A percentile compares a stretch with the other conserved stretches of the same genome.
Conservation (phyloP, 2,329 filamentous ascomycete species). For the Blastomyces parvus region DNA sequence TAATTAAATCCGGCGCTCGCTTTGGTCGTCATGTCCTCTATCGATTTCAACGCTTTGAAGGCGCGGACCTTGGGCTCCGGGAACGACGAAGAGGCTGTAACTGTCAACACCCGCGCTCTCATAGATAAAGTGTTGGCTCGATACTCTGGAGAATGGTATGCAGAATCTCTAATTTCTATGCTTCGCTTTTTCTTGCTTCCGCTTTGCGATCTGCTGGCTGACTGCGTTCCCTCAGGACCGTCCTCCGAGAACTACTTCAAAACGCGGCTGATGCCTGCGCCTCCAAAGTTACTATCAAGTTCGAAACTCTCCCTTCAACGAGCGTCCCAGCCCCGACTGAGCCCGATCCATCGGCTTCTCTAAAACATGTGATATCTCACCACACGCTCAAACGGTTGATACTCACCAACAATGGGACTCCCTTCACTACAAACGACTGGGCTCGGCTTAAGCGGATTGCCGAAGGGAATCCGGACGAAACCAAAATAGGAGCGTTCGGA, state of each 20-base stretch:
- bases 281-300: constrained; percentile 77
- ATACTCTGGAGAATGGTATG: constrained; percentile 93
- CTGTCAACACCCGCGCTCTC: constrained; percentile 88
- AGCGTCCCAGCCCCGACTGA: constrained; percentile 59
- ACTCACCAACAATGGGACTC: constrained; percentile 82
- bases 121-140: constrained; percentile 96
- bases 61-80: constrained; percentile 78
- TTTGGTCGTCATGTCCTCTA: constrained; percentile 21
- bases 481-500: constrained; percentile 96
- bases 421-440: constrained; percentile 89
- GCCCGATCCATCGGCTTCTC: constrained; percentile 56
- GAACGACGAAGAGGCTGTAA: constrained; percentile 92
- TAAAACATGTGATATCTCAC: constrained; percentile 75
- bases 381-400: constrained; percentile 81
- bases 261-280: constrained; percentile 97
- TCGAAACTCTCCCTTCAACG: constrained; percentile 80
- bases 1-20: not conserved
- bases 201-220: not conserved
- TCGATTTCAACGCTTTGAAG: constrained; percentile 59
- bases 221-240: constrained; percentile 37
- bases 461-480: constrained; percentile 98
- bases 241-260: constrained; percentile 85
- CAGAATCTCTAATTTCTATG: constrained; percentile 18
- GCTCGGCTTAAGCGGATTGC: constrained; percentile 87
- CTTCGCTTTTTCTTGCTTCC: not conserved